Evolutionary conservation across 2,329 filamentous ascomycete genomes (phyloP), one percentile per base, ranked within the genome.

Genomic region (Xylaria sp.): DNA sequence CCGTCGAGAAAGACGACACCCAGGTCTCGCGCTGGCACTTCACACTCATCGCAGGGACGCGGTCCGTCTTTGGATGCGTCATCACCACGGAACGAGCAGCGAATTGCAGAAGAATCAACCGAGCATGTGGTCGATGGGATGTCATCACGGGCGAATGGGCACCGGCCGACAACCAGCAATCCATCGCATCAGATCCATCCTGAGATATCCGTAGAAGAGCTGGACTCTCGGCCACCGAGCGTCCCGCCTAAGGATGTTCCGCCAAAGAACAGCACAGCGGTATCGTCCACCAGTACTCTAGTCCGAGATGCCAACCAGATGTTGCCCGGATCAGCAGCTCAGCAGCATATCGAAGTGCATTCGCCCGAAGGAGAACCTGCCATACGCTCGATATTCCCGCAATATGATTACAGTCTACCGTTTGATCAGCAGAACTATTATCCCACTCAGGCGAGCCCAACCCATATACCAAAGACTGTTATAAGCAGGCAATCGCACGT

Each of bases 331-430:
- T 86, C 83, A 18, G 84, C 85, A 65, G 80, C 81, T 54, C 85
- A 86, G 66, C 73, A 76, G 23, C 82, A 81, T 13, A 67, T 80
- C 3, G 69, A 68, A 30, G 75, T 61, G 18, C 60, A 69, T 3
- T 65, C 68, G 19, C 54, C 71, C 64, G 61, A 63, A 30, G 53
- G 59, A 2, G 67, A 69, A 46, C 60, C 75, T 4, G 76, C 80
- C 0, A 80, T 89, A 67, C 81, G 83, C 37, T 92, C 89, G 23
- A 91, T 92, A 67, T 92, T 92, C 67, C 89, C 89, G 6, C 80
- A 82, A 35, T 92, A 91, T 70, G 86, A 92, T 68, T 86, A 85
- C 2, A 81, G 80, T 1, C 70, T 90, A 23, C 79, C 88, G 4
- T 79, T 91, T 2, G 79, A 84, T 58, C 83, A 85, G 59, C 89